These are phyloP conservation scores for Effrenium voratum DNA, from an alignment of 73 alveolate species.

Conservation along the genomic window DNA sequence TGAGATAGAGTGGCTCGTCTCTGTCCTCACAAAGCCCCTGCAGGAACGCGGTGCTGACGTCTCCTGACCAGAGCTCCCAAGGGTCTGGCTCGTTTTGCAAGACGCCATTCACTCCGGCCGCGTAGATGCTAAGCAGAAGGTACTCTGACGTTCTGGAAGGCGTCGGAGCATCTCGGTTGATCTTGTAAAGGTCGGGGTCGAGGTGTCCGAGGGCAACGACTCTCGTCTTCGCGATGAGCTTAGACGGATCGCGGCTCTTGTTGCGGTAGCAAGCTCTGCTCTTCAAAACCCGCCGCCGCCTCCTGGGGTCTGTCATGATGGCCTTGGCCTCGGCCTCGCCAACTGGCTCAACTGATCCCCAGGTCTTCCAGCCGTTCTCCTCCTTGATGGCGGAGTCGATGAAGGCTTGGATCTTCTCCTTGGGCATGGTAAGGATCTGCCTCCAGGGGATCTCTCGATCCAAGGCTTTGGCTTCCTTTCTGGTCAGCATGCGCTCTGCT, in stretches of 20 bases:
- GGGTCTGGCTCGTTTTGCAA: background rate
- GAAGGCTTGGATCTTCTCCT: background rate
- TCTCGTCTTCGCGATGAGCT: background rate
- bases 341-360: background rate
- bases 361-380: background rate
- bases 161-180: constrained; percentile 26
- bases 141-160: background rate
- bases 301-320: background rate
- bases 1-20: background rate
- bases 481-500: background rate
- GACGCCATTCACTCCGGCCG: background rate
- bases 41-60: background rate
- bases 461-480: constrained; percentile 21
- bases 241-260: background rate
- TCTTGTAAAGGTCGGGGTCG: background rate
- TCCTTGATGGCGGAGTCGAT: constrained; percentile 9
- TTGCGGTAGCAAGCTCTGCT: constrained; percentile 2
- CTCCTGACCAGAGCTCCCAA: background rate
- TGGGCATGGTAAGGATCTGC: background rate
- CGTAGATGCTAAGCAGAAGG: background rate
- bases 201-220: constrained; percentile 25
- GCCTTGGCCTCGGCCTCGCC: background rate
- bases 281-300: background rate
- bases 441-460: constrained; percentile 43
- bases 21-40: background rate